A percentile compares a stretch with the other conserved stretches of the same genome.
Conservation (phyloP, 106 monocot species). For the Narthecium ossifragum region DNA sequence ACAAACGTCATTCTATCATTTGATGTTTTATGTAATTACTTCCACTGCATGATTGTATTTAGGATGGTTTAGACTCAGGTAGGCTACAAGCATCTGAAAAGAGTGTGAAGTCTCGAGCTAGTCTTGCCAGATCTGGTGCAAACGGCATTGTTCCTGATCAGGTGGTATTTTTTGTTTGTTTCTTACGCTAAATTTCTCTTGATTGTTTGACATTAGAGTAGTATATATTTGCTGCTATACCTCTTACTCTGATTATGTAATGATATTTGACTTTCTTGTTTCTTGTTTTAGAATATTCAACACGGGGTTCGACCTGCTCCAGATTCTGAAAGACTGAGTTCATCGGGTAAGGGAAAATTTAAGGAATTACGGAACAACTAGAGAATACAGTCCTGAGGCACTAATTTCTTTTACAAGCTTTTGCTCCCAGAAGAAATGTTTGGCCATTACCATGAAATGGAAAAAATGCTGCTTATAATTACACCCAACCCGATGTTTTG, state of each 20-base stretch:
- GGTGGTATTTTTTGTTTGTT: constrained; percentile 6
- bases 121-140: constrained; percentile 57
- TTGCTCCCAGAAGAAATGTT: too few species aligned
- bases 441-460: too few species aligned
- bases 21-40: neutral
- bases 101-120: constrained; percentile 60
- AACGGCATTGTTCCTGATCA: constrained; percentile 86
- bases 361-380: too few species aligned
- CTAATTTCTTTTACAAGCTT: too few species aligned
- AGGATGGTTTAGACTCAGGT: constrained; percentile 71
- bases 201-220: too few species aligned
- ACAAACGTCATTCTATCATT: too few species aligned
- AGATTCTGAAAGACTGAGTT: constrained; percentile 56
- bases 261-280: neutral
- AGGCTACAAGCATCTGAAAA: constrained; percentile 70
- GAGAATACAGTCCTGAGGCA: too few species aligned
- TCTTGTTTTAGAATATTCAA: constrained; percentile 1
- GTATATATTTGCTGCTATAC: too few species aligned
- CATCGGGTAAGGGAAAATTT: constrained; percentile 50
- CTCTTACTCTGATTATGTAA: neutral
- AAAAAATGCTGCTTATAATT: too few species aligned
- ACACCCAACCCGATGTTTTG: too few species aligned
- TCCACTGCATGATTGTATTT: too few species aligned
- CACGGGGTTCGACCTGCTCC: constrained; percentile 46
- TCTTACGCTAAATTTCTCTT: neutral